These are phyloP conservation scores for Mycena epipterygia DNA, from an alignment of 768 basidiomycete species.

Conservation along the genomic window DNA sequence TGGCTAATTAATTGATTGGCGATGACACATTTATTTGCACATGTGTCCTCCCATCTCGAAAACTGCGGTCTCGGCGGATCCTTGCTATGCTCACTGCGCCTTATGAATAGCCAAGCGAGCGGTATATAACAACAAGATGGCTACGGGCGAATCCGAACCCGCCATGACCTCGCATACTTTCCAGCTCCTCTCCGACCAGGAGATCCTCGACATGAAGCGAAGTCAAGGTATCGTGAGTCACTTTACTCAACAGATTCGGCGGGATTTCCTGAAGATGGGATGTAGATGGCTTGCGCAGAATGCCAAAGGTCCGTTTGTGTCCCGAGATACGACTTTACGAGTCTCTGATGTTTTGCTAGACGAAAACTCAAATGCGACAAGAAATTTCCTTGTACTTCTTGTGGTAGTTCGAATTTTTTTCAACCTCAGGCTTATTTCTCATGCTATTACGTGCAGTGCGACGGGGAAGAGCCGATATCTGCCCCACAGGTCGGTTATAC, in stretches of 20 bases:
- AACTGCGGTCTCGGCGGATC: too few species aligned
- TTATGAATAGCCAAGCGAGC: too few species aligned
- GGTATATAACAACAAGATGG: too few species aligned
- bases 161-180: slow-evolving; percentile 5
- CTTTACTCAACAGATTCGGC: not conserved
- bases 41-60: too few species aligned
- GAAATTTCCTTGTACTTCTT: slow-evolving; percentile 10
- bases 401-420: not conserved
- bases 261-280: not conserved
- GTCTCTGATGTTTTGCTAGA: not conserved
- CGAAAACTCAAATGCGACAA: slow-evolving; percentile 13
- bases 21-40: too few species aligned
- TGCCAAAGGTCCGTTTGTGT: slow-evolving; percentile 1
- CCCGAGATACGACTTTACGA: too few species aligned
- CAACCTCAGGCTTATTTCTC: not conserved
- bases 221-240: not conserved
- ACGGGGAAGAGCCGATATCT: slow-evolving; percentile 5
- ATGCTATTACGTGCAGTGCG: not conserved
- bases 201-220: slow-evolving; percentile 13
- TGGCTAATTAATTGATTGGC: too few species aligned
- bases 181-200: slow-evolving; percentile 11
- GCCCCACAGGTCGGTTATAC: not conserved
- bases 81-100: too few species aligned
- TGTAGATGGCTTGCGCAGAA: slow-evolving; percentile 11
- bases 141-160: not conserved